Base-by-base conservation (phyloP, 805 yeast genomes). In the Soucietia sequanensis region DNA sequence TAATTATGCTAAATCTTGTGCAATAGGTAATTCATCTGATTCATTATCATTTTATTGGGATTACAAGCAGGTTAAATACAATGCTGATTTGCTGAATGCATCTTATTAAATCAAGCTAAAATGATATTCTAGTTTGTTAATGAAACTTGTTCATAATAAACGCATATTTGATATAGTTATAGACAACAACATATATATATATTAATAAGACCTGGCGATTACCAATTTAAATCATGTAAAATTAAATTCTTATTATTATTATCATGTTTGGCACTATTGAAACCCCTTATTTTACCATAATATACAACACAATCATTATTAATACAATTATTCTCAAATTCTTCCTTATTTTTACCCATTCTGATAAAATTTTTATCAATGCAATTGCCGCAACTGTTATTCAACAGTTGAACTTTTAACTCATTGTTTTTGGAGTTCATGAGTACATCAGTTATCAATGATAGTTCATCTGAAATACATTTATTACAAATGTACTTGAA, bases 251-350 rank as follows among this genome's bases (percentile, higher is more conserved):
- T 37, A 37, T 33, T 37, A 4, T 35, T 29, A 6, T 23, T 22
- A 8, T 38, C 7, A 15, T 34, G 34, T n/a, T 42, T 31, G 4
- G 65, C 35, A 26, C 54, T 60, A 23, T 56, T 59, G 4, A 41
- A 35, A 2, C 70, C 60, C 46, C 76, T 74, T 9, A 72, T 60
- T 31, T 80, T 66, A 6, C 75, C 65, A 48, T 70, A 85, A 49
- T 70, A 84, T 0, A 80, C 61, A 0, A 80, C 70, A 51, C 95
- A 86, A 47, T 81, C 88, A 23, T 70, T 71, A 29, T 86, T 82
- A 5, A 57, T 60, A 51, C 95, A 86, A 16, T 37, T 17, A 12
- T 46, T 43, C 11, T 44, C 37, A 19, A 38, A 42, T 4, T 15
- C 21, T 28, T 30, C 30, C 31, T 44, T 18, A 4, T 17, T 40